These are phyloP conservation scores for Chenopodium formosanum DNA, from an alignment of 148 eudicot genomes.

Conservation along the genomic window DNA sequence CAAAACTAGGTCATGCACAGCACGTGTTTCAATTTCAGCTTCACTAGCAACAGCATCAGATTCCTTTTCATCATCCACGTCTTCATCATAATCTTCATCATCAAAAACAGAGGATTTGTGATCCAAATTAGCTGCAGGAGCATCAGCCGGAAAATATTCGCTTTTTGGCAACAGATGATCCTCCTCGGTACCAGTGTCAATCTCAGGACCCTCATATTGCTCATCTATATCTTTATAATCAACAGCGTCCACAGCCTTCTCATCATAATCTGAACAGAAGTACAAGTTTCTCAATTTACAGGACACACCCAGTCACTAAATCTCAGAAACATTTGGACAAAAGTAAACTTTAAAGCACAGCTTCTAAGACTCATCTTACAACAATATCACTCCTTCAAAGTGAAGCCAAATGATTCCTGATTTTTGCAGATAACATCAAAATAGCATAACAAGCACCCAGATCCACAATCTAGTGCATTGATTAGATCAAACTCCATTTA, in stretches of 20 bases:
- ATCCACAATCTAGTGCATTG: background rate
- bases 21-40: constrained; percentile 34
- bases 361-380: background rate
- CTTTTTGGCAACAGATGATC: constrained; percentile 75
- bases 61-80: constrained; percentile 59
- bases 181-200: constrained; percentile 80
- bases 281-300: constrained; percentile 1
- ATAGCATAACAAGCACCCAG: background rate
- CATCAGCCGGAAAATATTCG: constrained; percentile 49
- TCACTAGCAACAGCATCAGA: constrained; percentile 34
- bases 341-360: background rate
- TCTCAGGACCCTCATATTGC: constrained; percentile 97
- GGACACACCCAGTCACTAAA: background rate
- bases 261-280: constrained; percentile 66
- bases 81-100: constrained; percentile 94
- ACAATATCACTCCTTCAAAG: background rate
- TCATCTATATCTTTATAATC: constrained; percentile 98
- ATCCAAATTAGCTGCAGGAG: constrained; percentile 39
- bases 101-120: constrained; percentile 66
- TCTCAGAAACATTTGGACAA: background rate
- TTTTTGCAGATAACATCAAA: background rate
- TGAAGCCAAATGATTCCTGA: background rate
- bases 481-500: background rate
- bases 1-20: constrained; percentile 37
- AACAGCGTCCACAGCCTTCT: constrained; percentile 95